Evolutionary conservation across 1,284 basidiomycete species (phyloP), one percentile per base, ranked within the genome.

Genomic region (Rhodotorula glutinis): DNA sequence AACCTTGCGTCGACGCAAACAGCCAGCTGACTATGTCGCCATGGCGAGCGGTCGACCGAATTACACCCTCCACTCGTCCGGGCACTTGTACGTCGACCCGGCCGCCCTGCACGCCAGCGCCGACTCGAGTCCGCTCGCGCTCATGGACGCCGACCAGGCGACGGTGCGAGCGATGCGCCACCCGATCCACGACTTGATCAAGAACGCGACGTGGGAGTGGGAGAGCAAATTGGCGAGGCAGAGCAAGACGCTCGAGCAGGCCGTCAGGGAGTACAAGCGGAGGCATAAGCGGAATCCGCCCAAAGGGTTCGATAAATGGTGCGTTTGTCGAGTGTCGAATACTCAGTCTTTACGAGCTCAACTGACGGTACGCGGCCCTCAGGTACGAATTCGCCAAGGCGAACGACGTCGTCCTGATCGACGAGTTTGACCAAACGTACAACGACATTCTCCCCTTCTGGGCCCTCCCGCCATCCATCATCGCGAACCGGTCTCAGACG

Each of bases 351-450:
- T 21, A 10, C 16, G 14, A 0, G 2, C 21, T 21, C 1, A 7
- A 25, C 25, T 47, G 7, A 44, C 30, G 29, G 11, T 23, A 1
- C 19, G 43, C 43, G 25, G 5, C 1, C 23, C 10, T 4, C 62
- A 77, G 76, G 76, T 78, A 74, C 62, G 47, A 66, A n/a, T 77
- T 76, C 43, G 73, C 76, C 14, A 70, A 72, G 29, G 66, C 68
- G 14, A 74, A 76, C 67, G 60, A 72, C 41, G 76, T 78, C 40
- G 65, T 76, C 61, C 70, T 78, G 27, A 65, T 77, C 53, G 77
- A 78, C 73, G 76, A 77, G 61, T 78, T 75, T 58, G 77, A 78
- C 73, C 70, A 74, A n/a, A 77, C 76, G 47, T 58, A 74, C 44
- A 70, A 63, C 23, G 75, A 77, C 59, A 64, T 78, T 53, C 63